Percentiles rank a stretch among this genome's conserved stretches.
phyloP scores from a whole-genome alignment of 257 asterid genomes.

The Nicotiana tabacum region DNA sequence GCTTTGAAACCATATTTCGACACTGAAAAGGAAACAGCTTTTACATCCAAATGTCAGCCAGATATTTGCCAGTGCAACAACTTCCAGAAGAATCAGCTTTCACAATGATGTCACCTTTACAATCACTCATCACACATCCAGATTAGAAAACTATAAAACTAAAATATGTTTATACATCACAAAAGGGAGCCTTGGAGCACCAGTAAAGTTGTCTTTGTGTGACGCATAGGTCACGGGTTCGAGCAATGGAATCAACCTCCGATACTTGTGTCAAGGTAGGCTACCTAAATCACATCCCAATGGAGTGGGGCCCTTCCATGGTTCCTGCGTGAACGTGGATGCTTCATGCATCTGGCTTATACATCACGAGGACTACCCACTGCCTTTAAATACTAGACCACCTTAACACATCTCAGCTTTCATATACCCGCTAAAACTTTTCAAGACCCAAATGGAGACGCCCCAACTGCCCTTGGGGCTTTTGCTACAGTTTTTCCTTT shows the following conservation, averaged over 20 bases:
- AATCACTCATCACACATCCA: neutral
- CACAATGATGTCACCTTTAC: neutral
- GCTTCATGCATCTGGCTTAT: too few relatives aligned
- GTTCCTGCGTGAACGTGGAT: too few relatives aligned
- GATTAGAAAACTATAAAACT: neutral
- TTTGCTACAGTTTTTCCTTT: neutral
- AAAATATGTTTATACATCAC: neutral
- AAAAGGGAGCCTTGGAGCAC: too few relatives aligned
- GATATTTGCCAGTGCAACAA: neutral
- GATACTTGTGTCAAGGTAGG: too few relatives aligned
- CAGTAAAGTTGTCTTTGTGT: too few relatives aligned
- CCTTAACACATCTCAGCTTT: neutral
- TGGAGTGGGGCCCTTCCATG: too few relatives aligned
- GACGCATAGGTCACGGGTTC: too few relatives aligned
- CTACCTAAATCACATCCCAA: too few relatives aligned
- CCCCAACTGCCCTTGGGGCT: neutral
- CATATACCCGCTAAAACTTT: neutral
- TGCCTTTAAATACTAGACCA: neutral
- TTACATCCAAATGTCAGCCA: neutral
- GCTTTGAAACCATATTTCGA: neutral
- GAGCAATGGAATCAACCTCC: too few relatives aligned
- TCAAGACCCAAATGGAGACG: neutral
- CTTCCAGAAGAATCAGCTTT: neutral
- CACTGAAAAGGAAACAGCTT: neutral
- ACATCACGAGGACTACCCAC: neutral